phyloP scores from a whole-genome alignment of 1,139 yeast genomes.

The Hanseniaspora gamundiae region DNA sequence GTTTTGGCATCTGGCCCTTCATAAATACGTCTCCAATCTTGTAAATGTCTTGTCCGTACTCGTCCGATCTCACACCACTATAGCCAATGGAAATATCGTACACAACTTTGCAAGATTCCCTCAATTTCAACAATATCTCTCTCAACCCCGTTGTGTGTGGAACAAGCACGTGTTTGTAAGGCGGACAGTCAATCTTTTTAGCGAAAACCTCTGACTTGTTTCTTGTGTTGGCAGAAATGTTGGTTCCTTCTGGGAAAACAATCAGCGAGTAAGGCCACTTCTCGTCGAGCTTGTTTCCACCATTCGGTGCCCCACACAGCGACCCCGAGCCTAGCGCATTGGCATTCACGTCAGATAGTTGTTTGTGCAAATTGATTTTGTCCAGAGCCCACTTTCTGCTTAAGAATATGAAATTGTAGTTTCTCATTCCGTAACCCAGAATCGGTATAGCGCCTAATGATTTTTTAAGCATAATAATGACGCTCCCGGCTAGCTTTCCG shows the following conservation, averaged over 20 bases:
- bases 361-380: slow-evolving; percentile 43
- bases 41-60: slow-evolving; percentile 69
- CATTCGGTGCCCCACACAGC: slow-evolving; percentile 22
- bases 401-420: slow-evolving; percentile 67
- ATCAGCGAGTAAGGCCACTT: slow-evolving; percentile 43
- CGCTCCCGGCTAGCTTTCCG: slow-evolving; percentile 47
- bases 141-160: slow-evolving; percentile 79
- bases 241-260: slow-evolving; percentile 93
- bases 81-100: slow-evolving; percentile 83
- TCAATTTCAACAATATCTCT: slow-evolving; percentile 47
- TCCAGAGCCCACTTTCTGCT: slow-evolving; percentile 74
- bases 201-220: slow-evolving; percentile 47
- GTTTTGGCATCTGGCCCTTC: slow-evolving; percentile 58
- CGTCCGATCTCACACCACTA: slow-evolving; percentile 48
- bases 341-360: slow-evolving; percentile 44
- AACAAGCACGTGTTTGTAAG: slow-evolving; percentile 52
- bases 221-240: slow-evolving; percentile 55
- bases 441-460: slow-evolving; percentile 66
- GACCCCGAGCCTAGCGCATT: slow-evolving; percentile 37
- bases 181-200: slow-evolving; percentile 32
- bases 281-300: slow-evolving; percentile 20
- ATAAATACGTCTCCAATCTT: slow-evolving; percentile 54
- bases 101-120: slow-evolving; percentile 49
- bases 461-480: slow-evolving; percentile 66
- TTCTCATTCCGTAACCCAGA: slow-evolving; percentile 79